phyloP scores from a whole-genome alignment of 192 early-diverging fungal species.

The Coemansia umbellata region DNA sequence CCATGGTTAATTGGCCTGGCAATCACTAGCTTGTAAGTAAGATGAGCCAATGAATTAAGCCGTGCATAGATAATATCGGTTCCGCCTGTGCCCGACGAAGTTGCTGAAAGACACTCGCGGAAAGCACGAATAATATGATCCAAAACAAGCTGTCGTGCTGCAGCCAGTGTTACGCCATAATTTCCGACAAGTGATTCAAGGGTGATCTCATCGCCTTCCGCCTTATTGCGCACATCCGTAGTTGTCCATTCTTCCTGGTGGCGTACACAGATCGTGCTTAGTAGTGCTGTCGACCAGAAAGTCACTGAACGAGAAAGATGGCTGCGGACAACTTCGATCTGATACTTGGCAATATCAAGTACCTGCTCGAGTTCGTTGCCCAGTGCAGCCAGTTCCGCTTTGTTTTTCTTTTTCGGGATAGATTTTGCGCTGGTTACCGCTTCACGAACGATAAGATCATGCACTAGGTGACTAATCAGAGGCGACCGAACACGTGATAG shows the following conservation, averaged over 20 bases:
- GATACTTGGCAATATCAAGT: slow-evolving; percentile 26
- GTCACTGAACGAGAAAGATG: slow-evolving; percentile 58
- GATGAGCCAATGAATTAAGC: slow-evolving; percentile 37
- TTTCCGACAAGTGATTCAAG: slow-evolving; percentile 33
- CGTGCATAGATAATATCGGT: slow-evolving; percentile 42
- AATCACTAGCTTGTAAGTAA: slow-evolving; percentile 42
- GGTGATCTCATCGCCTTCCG: slow-evolving; percentile 9
- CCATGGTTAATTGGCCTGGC: slow-evolving; percentile 45
- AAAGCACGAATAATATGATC: slow-evolving; percentile 49
- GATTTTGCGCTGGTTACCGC: slow-evolving; percentile 25
- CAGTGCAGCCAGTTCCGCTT: slow-evolving; percentile 8
- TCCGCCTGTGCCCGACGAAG: slow-evolving; percentile 18
- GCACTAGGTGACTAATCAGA: slow-evolving; percentile 45
- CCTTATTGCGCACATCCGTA: not conserved
- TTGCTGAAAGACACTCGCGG: slow-evolving; percentile 46
- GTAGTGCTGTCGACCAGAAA: slow-evolving; percentile 62
- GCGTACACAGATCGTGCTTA: slow-evolving; percentile 53
- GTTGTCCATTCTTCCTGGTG: slow-evolving; percentile 43
- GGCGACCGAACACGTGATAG: slow-evolving; percentile 36
- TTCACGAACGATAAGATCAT: slow-evolving; percentile 49
- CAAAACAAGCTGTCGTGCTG: slow-evolving; percentile 36
- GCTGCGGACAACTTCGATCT: slow-evolving; percentile 51
- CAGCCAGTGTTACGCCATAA: slow-evolving; percentile 28
- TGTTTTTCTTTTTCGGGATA: slow-evolving; percentile 15
- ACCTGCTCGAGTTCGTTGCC: slow-evolving; percentile 38